Percentiles rank a stretch among this genome's conserved stretches.
phyloP scores from a whole-genome alignment of 202 grass and related monocot species.

The Zizania palustris region DNA sequence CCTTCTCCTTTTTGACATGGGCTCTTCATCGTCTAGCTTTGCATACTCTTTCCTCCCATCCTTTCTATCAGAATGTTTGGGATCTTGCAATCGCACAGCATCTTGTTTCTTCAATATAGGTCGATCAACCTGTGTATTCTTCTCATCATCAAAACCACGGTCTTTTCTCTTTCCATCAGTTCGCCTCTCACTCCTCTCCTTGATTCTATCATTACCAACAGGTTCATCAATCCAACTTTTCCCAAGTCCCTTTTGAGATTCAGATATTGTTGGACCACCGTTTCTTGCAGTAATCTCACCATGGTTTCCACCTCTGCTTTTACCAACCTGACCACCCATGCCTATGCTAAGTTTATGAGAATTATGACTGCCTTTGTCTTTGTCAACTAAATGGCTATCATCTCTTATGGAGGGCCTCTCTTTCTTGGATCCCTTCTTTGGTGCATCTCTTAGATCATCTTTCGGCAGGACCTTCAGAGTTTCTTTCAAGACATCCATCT shows the following conservation, averaged over 20 bases:
- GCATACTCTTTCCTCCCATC: conserved; percentile 55
- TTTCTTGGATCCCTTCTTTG: conserved; percentile 48
- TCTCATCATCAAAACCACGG: conserved; percentile 52
- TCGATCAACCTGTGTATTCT: conserved; percentile 52
- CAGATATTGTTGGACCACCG: conserved; percentile 42
- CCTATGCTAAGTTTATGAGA: conserved; percentile 27
- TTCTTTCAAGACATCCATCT: conserved; percentile 42
- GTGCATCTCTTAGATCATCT: conserved; percentile 45
- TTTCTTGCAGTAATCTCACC: conserved; percentile 45
- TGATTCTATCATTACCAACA: conserved; percentile 43
- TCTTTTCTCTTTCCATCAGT: conserved; percentile 55
- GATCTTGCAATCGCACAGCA: conserved; percentile 43
- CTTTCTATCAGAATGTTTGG: conserved; percentile 58
- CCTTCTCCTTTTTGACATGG: conserved; percentile 76
- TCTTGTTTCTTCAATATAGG: conserved; percentile 53
- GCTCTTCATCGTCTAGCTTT: conserved; percentile 55
- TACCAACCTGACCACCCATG: conserved; percentile 33
- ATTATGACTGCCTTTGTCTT: conserved; percentile 29
- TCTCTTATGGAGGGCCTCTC: conserved; percentile 23
- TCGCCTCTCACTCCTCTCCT: conserved; percentile 48
- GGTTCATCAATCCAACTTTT: conserved; percentile 53
- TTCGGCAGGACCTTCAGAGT: conserved; percentile 39
- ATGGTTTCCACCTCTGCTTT: conserved; percentile 47
- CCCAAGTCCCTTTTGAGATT: conserved; percentile 47
- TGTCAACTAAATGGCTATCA: conserved; percentile 20